Evolutionary conservation across 2,329 filamentous ascomycete genomes (phyloP), one percentile per base, ranked within the genome.

Genomic region (Aspergillus unguis): DNA sequence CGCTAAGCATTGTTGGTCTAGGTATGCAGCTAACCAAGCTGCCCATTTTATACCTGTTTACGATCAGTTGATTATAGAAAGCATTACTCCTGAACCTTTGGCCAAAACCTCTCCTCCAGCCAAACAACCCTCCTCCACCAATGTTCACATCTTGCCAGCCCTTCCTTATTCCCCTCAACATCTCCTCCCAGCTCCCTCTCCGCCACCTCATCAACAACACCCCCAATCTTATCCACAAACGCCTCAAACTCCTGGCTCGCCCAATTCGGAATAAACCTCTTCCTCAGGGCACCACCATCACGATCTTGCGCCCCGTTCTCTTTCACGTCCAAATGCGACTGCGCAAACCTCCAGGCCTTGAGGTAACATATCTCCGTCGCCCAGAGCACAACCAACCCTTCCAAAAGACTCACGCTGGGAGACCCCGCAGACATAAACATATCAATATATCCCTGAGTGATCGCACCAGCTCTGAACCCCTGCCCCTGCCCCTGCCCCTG

Each of bases 321-420:
- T 11, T 56, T 56, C 1, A 62, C 58, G 17, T 72, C 65, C 59
- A 77, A 70, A 37, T 65, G 58, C 4, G 44, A 53, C 3, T 59
- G 63, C 25, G 71, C 73, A 62, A 67, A 71, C 7, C 72, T 75
- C 84, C 84, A 86, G 9, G 83, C 78, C 36, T 80, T 75, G 17
- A 85, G 65, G 63, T 86, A 86, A 54, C 78, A 80, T 43, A 77
- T 82, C 71, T 92, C 88, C 1, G 85, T 90, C n/a, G 83, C 84
- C 84, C 86, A 92, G 26, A 91, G 80, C n/a, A 88, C 78, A 2
- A 89, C 80, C 56, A 89, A 76, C 5, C 85, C 86, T 65, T 90
- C 86, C 2, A 91, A 71, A 63, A 88, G 65, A 1, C 71, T 77
- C 2, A 75, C 73, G 6, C 74, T 75, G 0, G 77, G 71, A 46